Conservation (phyloP, 176 grass and related monocot species). For the Musa itinerans region DNA sequence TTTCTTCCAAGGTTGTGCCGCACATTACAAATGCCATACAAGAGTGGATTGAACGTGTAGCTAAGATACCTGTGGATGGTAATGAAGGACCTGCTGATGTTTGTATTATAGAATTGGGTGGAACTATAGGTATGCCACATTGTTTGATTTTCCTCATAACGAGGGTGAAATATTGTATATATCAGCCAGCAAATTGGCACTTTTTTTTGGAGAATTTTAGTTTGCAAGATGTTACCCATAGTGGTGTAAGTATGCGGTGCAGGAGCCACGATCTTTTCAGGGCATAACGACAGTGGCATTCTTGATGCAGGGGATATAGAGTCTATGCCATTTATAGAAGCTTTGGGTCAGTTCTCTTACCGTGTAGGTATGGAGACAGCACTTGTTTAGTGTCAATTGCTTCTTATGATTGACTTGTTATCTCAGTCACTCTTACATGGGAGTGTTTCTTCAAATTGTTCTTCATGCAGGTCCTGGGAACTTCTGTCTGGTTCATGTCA, state of each 20-base stretch:
- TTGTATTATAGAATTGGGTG: slow-evolving; percentile 54
- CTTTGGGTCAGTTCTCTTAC: slow-evolving; percentile 19
- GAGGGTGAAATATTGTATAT: not conserved
- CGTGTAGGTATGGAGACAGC: slow-evolving; percentile 23
- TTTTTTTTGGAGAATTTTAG: not conserved
- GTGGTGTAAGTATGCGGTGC: no score
- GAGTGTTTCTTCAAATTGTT: not conserved
- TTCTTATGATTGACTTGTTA: no score
- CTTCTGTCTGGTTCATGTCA: slow-evolving; percentile 40
- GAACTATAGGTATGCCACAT: slow-evolving; percentile 34
- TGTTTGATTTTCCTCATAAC: no score
- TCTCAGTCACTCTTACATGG: no score
- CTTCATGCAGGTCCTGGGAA: slow-evolving; percentile 25
- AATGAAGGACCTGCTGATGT: slow-evolving; percentile 23
- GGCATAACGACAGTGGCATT: slow-evolving; percentile 3
- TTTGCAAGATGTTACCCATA: no score
- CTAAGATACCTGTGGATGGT: no score
- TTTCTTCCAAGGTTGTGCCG: slow-evolving; percentile 48
- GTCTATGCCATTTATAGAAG: no score
- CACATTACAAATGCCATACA: slow-evolving; percentile 25
- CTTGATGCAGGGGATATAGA: no score
- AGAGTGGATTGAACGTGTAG: no score
- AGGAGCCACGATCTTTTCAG: no score
- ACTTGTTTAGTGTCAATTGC: not conserved
- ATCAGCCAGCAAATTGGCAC: no score